Conservation (phyloP, 495 filamentous ascomycete genomes). For the Neurospora sp. region DNA sequence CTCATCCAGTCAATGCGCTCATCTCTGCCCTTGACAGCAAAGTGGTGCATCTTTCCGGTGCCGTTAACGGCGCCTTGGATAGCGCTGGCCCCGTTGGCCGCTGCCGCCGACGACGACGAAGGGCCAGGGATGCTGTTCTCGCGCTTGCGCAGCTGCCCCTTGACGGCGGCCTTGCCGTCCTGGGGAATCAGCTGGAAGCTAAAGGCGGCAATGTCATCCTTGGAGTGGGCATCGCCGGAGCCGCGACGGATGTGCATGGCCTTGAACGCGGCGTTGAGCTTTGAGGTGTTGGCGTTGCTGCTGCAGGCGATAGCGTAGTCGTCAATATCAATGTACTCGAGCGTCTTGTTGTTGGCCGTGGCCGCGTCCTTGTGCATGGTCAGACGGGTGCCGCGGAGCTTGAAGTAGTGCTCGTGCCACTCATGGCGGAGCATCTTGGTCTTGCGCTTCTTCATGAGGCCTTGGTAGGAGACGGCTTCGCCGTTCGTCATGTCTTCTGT, state of each 20-base stretch:
- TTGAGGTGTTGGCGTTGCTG: constrained; percentile 55
- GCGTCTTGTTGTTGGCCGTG: constrained; percentile 39
- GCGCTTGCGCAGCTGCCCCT: constrained; percentile 28
- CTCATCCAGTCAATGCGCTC: constrained; percentile 98
- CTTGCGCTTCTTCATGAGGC: constrained; percentile 93
- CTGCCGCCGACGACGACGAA: background rate
- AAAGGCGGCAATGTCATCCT: constrained; percentile 54
- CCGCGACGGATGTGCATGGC: constrained; percentile 58
- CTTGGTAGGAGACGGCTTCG: constrained; percentile 52
- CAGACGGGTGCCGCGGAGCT: constrained; percentile 72
- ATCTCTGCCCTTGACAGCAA: constrained; percentile 76
- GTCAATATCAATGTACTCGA: constrained; percentile 86
- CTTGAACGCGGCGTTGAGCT: constrained; percentile 82
- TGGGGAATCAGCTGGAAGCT: constrained; percentile 85
- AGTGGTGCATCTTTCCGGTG: constrained; percentile 83
- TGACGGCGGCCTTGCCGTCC: constrained; percentile 37
- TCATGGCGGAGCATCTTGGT: constrained; percentile 82
- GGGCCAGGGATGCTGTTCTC: constrained; percentile 23
- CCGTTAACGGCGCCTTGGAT: constrained; percentile 36
- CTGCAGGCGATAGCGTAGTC: constrained; percentile 92
- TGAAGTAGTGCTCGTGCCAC: constrained; percentile 85
- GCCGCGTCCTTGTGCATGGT: constrained; percentile 66
- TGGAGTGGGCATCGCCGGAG: constrained; percentile 34
- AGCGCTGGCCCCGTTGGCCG: background rate
- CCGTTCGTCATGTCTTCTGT: constrained; percentile 27